Evolutionary conservation across 352 stramenopile species (phyloP), one percentile per base, ranked within the genome.

Genomic region (Elongisporangium senticosum): DNA sequence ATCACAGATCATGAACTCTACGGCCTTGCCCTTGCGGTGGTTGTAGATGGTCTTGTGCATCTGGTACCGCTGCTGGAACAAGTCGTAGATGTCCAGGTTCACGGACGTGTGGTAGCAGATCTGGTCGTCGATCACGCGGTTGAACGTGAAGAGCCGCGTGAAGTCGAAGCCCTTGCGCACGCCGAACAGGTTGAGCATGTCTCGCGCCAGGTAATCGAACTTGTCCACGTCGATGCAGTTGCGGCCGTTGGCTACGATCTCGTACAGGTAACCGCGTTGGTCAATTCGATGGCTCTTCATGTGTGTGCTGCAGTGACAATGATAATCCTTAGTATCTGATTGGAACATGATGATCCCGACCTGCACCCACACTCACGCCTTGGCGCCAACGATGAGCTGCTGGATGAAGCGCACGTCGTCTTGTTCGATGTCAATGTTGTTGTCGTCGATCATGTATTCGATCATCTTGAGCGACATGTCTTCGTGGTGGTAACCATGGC

Each of bases 221-320:
- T 97, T 97, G 74, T 97, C 89, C 33, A 96, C 86, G 63, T 97
- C 89, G 53, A 97, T 92, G 65, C 86, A 89, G 72, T 95, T 97
- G 61, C 86, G 79, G 23, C 83, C 87, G 58, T 97, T 97, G 1
- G 84, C 86, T 43, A 97, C 87, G 55, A 97, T 96, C 63, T 96
- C 86, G 69, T 96, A 97, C 28, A 97, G 53, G 48, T 87, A 96
- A 8, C 76, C 83, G 17, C 79, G 72, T n/a, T 64, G 53, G 50
- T 87, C 78, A 58, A 87, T 43, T 13, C 80, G 77, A 43, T 50
- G 51, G 24, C 51, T 71, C 26, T 69, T 69, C 58, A 63, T 71
- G 62, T 89, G 79, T 7, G 65, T 75, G 21, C 81, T 88, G 59
- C 28, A 33, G 3, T 43, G 51, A 11, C 24, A 63, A 48, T 20